Conservation (phyloP, 2,329 filamentous ascomycete species). For the Xylaria sp. region DNA sequence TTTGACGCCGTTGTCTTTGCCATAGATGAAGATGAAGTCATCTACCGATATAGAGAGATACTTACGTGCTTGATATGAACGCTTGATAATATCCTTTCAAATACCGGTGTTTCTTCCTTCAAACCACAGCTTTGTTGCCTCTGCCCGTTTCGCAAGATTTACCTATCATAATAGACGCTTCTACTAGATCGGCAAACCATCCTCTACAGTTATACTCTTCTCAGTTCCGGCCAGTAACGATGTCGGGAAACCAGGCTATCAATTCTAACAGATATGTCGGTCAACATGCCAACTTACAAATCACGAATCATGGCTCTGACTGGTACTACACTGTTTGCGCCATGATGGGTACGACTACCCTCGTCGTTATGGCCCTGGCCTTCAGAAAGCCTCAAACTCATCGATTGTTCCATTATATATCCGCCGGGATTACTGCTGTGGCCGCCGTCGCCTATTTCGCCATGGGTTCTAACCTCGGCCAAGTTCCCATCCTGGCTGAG, state of each 20-base stretch:
- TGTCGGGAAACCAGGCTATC: slow-evolving; percentile 58
- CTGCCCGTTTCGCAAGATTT: neutral
- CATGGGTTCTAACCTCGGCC: slow-evolving; percentile 74
- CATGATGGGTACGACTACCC: slow-evolving; percentile 65
- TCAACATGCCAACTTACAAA: slow-evolving; percentile 65
- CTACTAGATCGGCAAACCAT: neutral
- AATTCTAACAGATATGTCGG: slow-evolving; percentile 58
- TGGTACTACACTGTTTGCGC: slow-evolving; percentile 72
- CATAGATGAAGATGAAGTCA: slow-evolving; percentile 46
- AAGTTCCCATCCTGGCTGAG: slow-evolving; percentile 71
- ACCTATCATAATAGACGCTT: neutral
- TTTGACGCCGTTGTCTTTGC: slow-evolving; percentile 24
- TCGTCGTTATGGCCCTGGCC: slow-evolving; percentile 64
- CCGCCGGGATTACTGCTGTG: slow-evolving; percentile 66
- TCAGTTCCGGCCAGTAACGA: neutral
- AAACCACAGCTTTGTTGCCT: neutral
- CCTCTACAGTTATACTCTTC: neutral
- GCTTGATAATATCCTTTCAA: slow-evolving; percentile 20
- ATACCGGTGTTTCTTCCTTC: slow-evolving; percentile 10
- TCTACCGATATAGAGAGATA: slow-evolving; percentile 15
- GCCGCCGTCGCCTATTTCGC: slow-evolving; percentile 72
- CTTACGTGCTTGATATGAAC: neutral
- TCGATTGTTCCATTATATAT: slow-evolving; percentile 73
- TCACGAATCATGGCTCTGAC: slow-evolving; percentile 69
- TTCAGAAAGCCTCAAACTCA: slow-evolving; percentile 65